phyloP scores from a whole-genome alignment of 2,329 filamentous ascomycete genomes.

The Lanzia echinophila region DNA sequence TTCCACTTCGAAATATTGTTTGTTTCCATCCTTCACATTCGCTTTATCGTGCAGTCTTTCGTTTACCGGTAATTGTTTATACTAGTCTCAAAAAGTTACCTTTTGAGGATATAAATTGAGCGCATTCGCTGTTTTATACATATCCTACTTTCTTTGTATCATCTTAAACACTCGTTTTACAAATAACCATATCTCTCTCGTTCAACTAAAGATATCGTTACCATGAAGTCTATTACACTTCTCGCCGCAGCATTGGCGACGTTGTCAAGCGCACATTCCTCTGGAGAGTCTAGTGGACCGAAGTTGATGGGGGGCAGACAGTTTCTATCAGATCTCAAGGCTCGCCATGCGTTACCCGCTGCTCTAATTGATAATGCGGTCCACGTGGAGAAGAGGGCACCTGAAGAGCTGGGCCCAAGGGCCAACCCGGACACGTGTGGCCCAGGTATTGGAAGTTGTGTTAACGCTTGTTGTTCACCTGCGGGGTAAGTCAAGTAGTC shows the following conservation, averaged over 20 bases:
- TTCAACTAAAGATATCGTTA: no score
- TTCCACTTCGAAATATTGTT: not conserved
- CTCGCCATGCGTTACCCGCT: slow-evolving; percentile 15
- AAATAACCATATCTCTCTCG: no score
- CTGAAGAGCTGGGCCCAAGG: slow-evolving; percentile 7
- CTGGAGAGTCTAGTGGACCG: slow-evolving; percentile 14
- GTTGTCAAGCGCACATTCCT: slow-evolving; percentile 19
- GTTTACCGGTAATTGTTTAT: no score
- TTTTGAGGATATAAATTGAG: not conserved
- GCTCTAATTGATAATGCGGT: not conserved
- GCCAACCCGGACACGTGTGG: slow-evolving; percentile 22
- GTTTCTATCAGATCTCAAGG: slow-evolving; percentile 23
- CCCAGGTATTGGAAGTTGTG: slow-evolving; percentile 22
- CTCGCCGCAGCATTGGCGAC: slow-evolving; percentile 13
- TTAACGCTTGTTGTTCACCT: slow-evolving; percentile 24
- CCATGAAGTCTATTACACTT: slow-evolving; percentile 17
- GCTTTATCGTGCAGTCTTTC: slow-evolving; percentile 4
- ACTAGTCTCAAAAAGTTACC: not conserved
- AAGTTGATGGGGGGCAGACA: slow-evolving; percentile 22
- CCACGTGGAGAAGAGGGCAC: slow-evolving; percentile 7
- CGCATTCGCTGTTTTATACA: not conserved
- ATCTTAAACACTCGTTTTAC: no score
- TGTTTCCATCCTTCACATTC: slow-evolving; percentile 3
- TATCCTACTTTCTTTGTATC: not conserved
- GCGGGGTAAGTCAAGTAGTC: slow-evolving; percentile 21